phyloP scores from a whole-genome alignment of 352 stramenopile species.

The Bremia lactucae region DNA sequence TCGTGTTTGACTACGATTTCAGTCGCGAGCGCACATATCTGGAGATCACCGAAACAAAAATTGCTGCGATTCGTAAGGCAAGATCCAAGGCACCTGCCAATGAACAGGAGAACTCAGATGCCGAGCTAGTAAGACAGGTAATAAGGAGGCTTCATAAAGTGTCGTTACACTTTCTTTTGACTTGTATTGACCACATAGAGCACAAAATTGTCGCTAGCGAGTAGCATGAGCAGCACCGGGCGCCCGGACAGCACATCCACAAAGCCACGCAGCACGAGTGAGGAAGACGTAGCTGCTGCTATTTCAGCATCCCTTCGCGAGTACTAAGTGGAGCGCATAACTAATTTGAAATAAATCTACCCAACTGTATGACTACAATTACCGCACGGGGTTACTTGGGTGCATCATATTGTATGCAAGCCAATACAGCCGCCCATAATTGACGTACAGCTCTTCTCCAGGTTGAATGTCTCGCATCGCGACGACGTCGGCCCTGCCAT shows the following conservation, averaged over 20 bases:
- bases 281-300: slow-evolving; percentile 52
- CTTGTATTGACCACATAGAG: slow-evolving; percentile 9
- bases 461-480: slow-evolving; percentile 42
- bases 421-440: slow-evolving; percentile 82
- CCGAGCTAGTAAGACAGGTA: slow-evolving; percentile 37
- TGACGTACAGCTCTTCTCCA: slow-evolving; percentile 65
- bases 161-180: neutral
- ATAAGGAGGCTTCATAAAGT: neutral
- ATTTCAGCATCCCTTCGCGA: slow-evolving; percentile 56
- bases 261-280: slow-evolving; percentile 29
- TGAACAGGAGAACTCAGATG: slow-evolving; percentile 25
- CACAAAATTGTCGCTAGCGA: slow-evolving; percentile 32
- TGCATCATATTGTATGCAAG: slow-evolving; percentile 65
- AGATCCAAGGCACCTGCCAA: slow-evolving; percentile 9
- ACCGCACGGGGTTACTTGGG: slow-evolving; percentile 40
- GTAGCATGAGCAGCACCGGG: slow-evolving; percentile 16
- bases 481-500: slow-evolving; percentile 43
- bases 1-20: slow-evolving; percentile 71
- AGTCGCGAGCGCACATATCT: slow-evolving; percentile 54
- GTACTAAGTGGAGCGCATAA: slow-evolving; percentile 32
- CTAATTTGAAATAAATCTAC: no score
- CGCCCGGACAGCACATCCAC: slow-evolving; percentile 12
- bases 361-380: neutral
- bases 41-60: slow-evolving; percentile 50
- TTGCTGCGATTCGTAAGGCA: slow-evolving; percentile 35